Evolutionary conservation across 2,329 filamentous ascomycete species (phyloP).

Genomic region (Plectosphaerella sp.): DNA sequence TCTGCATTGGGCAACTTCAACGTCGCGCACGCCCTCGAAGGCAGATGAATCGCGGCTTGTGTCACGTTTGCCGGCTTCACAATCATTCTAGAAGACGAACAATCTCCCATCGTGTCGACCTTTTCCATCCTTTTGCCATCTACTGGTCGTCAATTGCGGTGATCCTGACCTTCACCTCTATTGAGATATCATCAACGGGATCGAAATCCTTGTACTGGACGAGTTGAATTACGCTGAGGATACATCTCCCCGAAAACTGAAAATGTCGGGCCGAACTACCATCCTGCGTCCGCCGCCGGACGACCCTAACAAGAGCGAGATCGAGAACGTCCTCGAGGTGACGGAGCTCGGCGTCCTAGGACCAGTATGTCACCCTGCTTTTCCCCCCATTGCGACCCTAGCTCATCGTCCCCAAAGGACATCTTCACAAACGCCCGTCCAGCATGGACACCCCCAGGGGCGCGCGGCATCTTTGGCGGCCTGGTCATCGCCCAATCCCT

Average conservation of each 20-base stretch:
- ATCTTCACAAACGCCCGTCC: conserved; percentile 93
- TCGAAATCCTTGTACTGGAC: no score
- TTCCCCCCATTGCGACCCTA: background rate
- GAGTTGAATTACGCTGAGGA: no score
- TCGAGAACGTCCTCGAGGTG: conserved; percentile 87
- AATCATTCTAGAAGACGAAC: no score
- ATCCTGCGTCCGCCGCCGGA: conserved; percentile 72
- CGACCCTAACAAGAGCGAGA: conserved; percentile 68
- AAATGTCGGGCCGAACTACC: conserved; percentile 38
- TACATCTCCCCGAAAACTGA: background rate
- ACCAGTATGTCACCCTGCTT: conserved; percentile 51
- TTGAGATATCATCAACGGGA: no score
- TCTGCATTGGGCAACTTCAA: background rate
- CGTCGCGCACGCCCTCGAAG: background rate
- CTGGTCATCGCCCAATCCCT: conserved; percentile 91
- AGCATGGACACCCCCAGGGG: conserved; percentile 87
- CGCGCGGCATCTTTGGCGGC: conserved; percentile 90
- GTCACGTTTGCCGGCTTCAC: no score
- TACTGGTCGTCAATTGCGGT: no score
- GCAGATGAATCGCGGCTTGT: no score
- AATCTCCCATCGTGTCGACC: no score
- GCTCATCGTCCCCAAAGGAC: conserved; percentile 46
- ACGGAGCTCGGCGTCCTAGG: conserved; percentile 74
- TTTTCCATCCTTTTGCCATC: no score
- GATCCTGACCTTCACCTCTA: no score